phyloP scores from a whole-genome alignment of 2,329 filamentous ascomycete species.

The Macroventuria anomochaeta region DNA sequence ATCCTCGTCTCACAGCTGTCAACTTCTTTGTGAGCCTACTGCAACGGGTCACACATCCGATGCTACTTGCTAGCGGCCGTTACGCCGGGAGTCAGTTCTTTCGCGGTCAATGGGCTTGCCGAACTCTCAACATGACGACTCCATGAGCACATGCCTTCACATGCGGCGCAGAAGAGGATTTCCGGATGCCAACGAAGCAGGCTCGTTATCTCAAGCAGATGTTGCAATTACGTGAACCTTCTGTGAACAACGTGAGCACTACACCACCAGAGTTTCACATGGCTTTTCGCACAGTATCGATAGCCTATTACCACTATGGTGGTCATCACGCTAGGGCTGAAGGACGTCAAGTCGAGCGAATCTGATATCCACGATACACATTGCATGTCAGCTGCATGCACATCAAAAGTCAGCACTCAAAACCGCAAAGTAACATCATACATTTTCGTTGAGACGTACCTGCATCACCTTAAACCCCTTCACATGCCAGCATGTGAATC shows the following conservation, averaged over 20 bases:
- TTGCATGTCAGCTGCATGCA: neutral
- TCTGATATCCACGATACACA: neutral
- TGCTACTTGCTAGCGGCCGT: constrained; percentile 7
- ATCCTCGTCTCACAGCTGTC: neutral
- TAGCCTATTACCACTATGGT: neutral
- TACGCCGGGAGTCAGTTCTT: constrained; percentile 1
- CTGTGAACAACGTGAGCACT: neutral
- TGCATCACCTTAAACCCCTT: constrained; percentile 14
- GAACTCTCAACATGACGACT: constrained; percentile 6
- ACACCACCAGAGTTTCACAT: neutral
- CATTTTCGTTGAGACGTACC: constrained; percentile 16
- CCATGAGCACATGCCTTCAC: constrained; percentile 13
- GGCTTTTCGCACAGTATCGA: neutral
- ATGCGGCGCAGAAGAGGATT: neutral
- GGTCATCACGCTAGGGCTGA: neutral
- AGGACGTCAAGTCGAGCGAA: constrained; percentile 1
- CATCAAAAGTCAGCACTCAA: neutral
- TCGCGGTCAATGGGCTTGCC: neutral
- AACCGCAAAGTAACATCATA: neutral
- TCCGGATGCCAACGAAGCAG: neutral
- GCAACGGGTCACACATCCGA: constrained; percentile 7
- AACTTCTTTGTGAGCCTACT: constrained; percentile 1
- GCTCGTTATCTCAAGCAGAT: neutral
- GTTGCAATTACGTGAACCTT: neutral
- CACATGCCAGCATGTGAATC: constrained; percentile 20